Evolutionary conservation across 2,329 filamentous ascomycete species (phyloP).

Genomic region (Neofusicoccum parvum): DNA sequence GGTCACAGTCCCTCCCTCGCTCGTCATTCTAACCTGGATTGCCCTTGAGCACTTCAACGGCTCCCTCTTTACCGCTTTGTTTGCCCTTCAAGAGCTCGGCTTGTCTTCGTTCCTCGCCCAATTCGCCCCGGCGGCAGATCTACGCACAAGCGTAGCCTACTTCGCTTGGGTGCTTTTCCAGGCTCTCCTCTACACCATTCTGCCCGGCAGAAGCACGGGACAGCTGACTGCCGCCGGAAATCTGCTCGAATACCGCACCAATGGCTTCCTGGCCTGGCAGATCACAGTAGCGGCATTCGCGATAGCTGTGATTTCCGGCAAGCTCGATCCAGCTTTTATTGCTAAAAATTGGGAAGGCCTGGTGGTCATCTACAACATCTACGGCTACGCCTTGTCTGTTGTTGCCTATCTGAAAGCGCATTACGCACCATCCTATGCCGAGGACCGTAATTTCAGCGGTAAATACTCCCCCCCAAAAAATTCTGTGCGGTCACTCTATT

Average conservation of each 20-base stretch:
- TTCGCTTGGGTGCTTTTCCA: constrained; percentile 20
- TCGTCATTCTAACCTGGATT: constrained; percentile 20
- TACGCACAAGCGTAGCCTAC: constrained; percentile 11
- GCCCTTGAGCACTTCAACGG: constrained; percentile 20
- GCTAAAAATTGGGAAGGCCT: constrained; percentile 20
- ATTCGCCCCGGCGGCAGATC: constrained; percentile 11
- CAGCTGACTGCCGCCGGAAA: constrained; percentile 20
- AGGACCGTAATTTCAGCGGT: constrained; percentile 22
- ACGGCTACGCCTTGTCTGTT: constrained; percentile 12
- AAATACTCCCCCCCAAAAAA: background rate
- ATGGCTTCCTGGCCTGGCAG: constrained; percentile 16
- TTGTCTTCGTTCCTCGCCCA: constrained; percentile 2
- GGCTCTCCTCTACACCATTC: constrained; percentile 18
- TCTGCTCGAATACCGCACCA: constrained; percentile 21
- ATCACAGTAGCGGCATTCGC: constrained; percentile 6
- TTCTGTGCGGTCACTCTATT: background rate
- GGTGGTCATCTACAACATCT: constrained; percentile 18
- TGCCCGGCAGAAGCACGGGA: constrained; percentile 16
- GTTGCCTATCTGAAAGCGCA: constrained; percentile 20
- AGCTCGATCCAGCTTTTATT: constrained; percentile 12
- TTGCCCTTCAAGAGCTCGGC: constrained; percentile 15
- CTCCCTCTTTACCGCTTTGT: constrained; percentile 2
- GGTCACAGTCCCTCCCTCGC: constrained; percentile 16
- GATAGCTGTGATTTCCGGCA: background rate
- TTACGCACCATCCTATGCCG: constrained; percentile 18